phyloP scores from a whole-genome alignment of 2,329 filamentous ascomycete genomes.

The Daldinia eschscholtzii region DNA sequence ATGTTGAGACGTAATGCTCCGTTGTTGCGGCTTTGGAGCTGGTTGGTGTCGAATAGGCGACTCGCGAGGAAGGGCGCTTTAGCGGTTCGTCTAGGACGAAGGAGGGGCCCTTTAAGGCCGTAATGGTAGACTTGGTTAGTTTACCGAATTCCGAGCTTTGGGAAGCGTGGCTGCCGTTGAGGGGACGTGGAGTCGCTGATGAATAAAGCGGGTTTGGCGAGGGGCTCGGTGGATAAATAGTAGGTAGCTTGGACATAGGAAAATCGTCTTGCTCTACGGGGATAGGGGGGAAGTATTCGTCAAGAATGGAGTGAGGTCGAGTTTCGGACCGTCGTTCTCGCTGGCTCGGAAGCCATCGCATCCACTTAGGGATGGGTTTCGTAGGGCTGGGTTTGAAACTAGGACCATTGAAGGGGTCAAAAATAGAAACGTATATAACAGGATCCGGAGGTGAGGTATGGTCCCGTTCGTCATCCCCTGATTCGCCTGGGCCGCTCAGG shows the following conservation, averaged over 20 bases:
- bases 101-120: slow-evolving; percentile 45
- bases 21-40: slow-evolving; percentile 16
- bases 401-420: slow-evolving; percentile 61
- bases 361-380: slow-evolving; percentile 65
- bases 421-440: slow-evolving; percentile 64
- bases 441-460: slow-evolving; percentile 49
- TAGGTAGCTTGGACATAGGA: slow-evolving; percentile 11
- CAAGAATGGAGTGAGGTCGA: slow-evolving; percentile 47
- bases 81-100: slow-evolving; percentile 57
- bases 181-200: not conserved
- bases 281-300: slow-evolving; percentile 45
- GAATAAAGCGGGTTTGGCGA: slow-evolving; percentile 3
- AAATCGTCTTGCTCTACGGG: not conserved
- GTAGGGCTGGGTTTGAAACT: slow-evolving; percentile 63
- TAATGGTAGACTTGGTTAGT: slow-evolving; percentile 21
- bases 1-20: not conserved
- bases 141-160: slow-evolving; percentile 4
- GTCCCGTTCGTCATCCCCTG: slow-evolving; percentile 31
- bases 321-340: slow-evolving; percentile 27
- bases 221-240: slow-evolving; percentile 38
- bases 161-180: not conserved
- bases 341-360: slow-evolving; percentile 53
- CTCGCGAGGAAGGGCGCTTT: slow-evolving; percentile 55
- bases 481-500: slow-evolving; percentile 31
- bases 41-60: slow-evolving; percentile 33